Evolutionary conservation across 768 basidiomycete species (phyloP).

Genomic region (Saitozyma podzolica): DNA sequence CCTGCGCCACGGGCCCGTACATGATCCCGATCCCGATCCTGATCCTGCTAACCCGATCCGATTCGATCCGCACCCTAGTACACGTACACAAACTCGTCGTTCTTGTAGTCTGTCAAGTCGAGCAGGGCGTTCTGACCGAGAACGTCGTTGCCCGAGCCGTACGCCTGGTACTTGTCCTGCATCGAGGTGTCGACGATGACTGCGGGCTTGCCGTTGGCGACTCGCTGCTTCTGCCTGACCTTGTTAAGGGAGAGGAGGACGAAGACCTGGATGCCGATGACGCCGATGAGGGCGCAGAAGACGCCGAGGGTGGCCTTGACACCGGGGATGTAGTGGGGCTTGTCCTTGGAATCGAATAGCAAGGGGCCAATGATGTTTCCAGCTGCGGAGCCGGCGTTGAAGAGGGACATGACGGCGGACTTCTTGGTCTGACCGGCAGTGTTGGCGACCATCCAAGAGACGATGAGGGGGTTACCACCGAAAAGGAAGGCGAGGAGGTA

Average conservation of each 20-base stretch:
- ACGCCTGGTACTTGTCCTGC: conserved; percentile 28
- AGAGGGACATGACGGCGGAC: conserved; percentile 55
- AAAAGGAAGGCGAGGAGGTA: conserved; percentile 48
- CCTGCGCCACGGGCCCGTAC: too few relatives aligned
- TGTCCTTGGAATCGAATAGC: conserved; percentile 44
- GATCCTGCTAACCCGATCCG: neutral
- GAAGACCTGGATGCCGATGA: conserved; percentile 32
- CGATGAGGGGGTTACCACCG: conserved; percentile 48
- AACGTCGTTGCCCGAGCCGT: conserved; percentile 19
- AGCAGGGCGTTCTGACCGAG: conserved; percentile 20
- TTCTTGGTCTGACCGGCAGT: conserved; percentile 46
- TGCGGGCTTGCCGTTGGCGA: conserved; percentile 46
- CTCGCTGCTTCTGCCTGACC: conserved; percentile 37
- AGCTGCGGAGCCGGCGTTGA: conserved; percentile 58
- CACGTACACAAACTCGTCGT: conserved; percentile 41
- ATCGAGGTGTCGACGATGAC: conserved; percentile 41
- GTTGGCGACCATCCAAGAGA: conserved; percentile 47
- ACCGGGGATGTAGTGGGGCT: conserved; percentile 39
- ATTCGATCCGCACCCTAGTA: conserved; percentile 15
- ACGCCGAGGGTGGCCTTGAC: conserved; percentile 39
- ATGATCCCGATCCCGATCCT: too few relatives aligned
- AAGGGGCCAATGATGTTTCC: conserved; percentile 50
- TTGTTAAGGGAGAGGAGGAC: conserved; percentile 43
- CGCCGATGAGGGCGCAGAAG: conserved; percentile 30
- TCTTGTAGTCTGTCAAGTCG: conserved; percentile 34